A percentile compares a stretch with the other conserved stretches of the same genome.
These are phyloP conservation scores for Claviceps sp. DNA, from an alignment of 2,329 filamentous ascomycete genomes.

Conservation along the genomic window DNA sequence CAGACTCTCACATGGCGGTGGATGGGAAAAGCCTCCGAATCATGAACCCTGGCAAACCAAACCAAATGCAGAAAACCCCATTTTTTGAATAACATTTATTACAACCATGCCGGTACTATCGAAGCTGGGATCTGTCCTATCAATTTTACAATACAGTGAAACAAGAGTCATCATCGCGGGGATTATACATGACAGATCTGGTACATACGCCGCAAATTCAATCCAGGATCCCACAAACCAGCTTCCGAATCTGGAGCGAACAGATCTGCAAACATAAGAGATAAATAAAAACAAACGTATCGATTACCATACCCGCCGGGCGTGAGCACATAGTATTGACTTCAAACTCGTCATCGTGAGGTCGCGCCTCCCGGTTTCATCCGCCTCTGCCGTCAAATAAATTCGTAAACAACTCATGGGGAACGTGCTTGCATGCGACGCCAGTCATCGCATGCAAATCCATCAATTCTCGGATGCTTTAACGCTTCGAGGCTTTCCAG, in stretches of 20 bases:
- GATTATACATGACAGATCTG: background rate
- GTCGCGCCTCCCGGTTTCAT: background rate
- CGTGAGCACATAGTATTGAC: background rate
- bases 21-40: no score
- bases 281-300: background rate
- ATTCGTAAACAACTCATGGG: background rate
- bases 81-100: no score
- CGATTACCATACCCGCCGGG: background rate
- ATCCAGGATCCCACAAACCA: background rate
- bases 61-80: no score
- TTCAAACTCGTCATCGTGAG: background rate
- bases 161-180: background rate
- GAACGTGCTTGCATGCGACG: background rate
- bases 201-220: background rate
- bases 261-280: background rate
- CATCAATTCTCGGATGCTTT: conserved; percentile 9
- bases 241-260: background rate
- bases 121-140: background rate
- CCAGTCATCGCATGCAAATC: background rate
- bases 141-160: background rate
- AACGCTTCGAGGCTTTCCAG: background rate
- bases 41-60: no score
- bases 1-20: no score
- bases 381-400: background rate
- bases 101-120: background rate